phyloP scores from a whole-genome alignment of 176 grass and related monocot genomes.

The Oryza officinalis region DNA sequence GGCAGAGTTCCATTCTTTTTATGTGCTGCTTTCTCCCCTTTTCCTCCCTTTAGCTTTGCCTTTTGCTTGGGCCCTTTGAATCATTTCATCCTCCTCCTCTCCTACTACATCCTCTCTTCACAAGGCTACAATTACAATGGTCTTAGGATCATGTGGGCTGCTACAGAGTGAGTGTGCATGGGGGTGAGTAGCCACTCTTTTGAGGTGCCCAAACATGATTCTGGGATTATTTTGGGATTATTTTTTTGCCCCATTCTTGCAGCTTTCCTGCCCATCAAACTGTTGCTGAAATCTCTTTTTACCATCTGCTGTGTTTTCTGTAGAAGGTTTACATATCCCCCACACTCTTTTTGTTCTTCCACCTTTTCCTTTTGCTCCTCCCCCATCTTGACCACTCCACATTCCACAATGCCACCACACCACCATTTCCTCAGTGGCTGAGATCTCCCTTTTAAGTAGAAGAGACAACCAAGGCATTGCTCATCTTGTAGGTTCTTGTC shows the following conservation, averaged over 20 bases:
- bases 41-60: conserved; percentile 30
- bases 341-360: conserved; percentile 56
- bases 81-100: conserved; percentile 32
- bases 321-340: conserved; percentile 42
- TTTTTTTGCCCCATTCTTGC: conserved; percentile 47
- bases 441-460: conserved; percentile 42
- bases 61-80: conserved; percentile 33
- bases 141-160: conserved; percentile 30
- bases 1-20: conserved; percentile 43
- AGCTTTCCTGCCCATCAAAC: conserved; percentile 32
- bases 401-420: not conserved
- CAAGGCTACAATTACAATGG: not conserved
- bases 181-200: conserved; percentile 36
- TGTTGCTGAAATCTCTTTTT: conserved; percentile 8
- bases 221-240: conserved; percentile 51
- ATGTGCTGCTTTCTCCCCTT: conserved; percentile 25
- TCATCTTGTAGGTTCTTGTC: conserved; percentile 26
- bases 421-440: conserved; percentile 16
- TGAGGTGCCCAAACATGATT: conserved; percentile 57
- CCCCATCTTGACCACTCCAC: conserved; percentile 49
- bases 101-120: not conserved
- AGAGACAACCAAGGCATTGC: conserved; percentile 1
- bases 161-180: conserved; percentile 27
- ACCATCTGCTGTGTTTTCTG: conserved; percentile 23
- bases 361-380: conserved; percentile 56